phyloP scores from a whole-genome alignment of 2,329 filamentous ascomycete genomes.

The Monosporascus ibericus region DNA sequence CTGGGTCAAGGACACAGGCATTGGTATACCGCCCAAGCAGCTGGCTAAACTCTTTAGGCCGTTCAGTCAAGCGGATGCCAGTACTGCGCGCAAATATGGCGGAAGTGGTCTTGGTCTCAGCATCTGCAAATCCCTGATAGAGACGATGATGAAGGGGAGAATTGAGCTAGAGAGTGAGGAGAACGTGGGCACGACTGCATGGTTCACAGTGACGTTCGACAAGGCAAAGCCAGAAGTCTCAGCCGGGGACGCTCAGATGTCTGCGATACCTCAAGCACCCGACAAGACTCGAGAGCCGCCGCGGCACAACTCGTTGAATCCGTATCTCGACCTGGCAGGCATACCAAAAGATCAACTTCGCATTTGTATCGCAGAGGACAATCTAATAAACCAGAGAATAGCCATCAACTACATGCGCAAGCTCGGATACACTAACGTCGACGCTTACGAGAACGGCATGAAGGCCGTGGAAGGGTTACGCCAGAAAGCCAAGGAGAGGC shows the following conservation, averaged over 20 bases:
- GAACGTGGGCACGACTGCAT: slow-evolving; percentile 63
- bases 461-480: slow-evolving; percentile 85
- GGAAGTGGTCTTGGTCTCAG: slow-evolving; percentile 86
- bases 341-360: slow-evolving; percentile 73
- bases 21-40: slow-evolving; percentile 79
- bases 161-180: slow-evolving; percentile 77
- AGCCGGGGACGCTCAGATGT: slow-evolving; percentile 46
- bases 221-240: slow-evolving; percentile 64
- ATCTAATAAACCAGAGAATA: slow-evolving; percentile 90
- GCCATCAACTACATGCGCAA: slow-evolving; percentile 85
- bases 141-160: slow-evolving; percentile 82
- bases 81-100: slow-evolving; percentile 84
- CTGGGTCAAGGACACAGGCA: slow-evolving; percentile 84
- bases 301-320: slow-evolving; percentile 30
- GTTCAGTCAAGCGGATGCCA: slow-evolving; percentile 88
- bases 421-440: slow-evolving; percentile 73
- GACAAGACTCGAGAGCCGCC: slow-evolving; percentile 24
- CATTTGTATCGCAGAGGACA: slow-evolving; percentile 92
- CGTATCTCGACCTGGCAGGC: slow-evolving; percentile 60
- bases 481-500: slow-evolving; percentile 60
- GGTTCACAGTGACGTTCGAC: slow-evolving; percentile 79
- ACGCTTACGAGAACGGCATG: slow-evolving; percentile 84
- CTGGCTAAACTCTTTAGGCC: slow-evolving; percentile 83
- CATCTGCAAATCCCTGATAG: slow-evolving; percentile 91
- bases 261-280: slow-evolving; percentile 33